Conservation (phyloP, 1,284 basidiomycete species). For the Pseudozyma tsukubaensis region DNA sequence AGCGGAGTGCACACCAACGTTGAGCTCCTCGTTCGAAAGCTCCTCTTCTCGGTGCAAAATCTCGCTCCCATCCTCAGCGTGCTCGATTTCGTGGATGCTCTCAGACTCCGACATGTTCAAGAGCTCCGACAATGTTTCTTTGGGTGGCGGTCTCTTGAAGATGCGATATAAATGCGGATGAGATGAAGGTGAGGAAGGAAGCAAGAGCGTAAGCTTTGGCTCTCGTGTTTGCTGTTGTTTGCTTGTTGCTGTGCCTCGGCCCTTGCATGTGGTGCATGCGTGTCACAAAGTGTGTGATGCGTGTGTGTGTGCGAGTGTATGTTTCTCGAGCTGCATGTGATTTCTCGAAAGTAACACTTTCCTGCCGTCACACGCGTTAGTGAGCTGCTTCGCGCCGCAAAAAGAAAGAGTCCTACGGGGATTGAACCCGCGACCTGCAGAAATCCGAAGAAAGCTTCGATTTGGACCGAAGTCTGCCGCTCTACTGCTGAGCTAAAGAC, state of each 20-base stretch:
- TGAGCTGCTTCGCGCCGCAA: background rate
- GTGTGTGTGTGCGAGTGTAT: constrained; percentile 23
- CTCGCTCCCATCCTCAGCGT: too few species aligned
- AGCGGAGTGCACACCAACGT: constrained; percentile 13
- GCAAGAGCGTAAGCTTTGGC: background rate
- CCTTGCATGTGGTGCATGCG: constrained; percentile 5
- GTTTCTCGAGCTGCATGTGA: constrained; percentile 28
- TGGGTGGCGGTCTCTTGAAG: constrained; percentile 23
- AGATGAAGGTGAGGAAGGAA: background rate
- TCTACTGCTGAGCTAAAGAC: constrained; percentile 60
- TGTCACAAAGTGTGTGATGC: constrained; percentile 7
- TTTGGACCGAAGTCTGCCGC: constrained; percentile 51
- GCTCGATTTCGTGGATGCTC: too few species aligned
- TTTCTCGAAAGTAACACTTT: constrained; percentile 43
- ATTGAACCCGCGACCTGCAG: constrained; percentile 58
- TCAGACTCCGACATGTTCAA: too few species aligned
- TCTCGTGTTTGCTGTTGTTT: background rate
- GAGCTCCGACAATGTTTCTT: constrained; percentile 9
- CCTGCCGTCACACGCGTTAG: background rate
- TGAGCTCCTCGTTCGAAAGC: constrained; percentile 9
- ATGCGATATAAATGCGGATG: constrained; percentile 1
- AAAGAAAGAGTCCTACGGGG: constrained; percentile 41
- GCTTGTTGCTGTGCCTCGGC: too few species aligned
- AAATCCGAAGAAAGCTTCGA: constrained; percentile 6
- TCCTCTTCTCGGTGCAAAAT: too few species aligned